phyloP scores from a whole-genome alignment of 1,284 basidiomycete species.

The Cutaneotrichosporon curvatum region DNA sequence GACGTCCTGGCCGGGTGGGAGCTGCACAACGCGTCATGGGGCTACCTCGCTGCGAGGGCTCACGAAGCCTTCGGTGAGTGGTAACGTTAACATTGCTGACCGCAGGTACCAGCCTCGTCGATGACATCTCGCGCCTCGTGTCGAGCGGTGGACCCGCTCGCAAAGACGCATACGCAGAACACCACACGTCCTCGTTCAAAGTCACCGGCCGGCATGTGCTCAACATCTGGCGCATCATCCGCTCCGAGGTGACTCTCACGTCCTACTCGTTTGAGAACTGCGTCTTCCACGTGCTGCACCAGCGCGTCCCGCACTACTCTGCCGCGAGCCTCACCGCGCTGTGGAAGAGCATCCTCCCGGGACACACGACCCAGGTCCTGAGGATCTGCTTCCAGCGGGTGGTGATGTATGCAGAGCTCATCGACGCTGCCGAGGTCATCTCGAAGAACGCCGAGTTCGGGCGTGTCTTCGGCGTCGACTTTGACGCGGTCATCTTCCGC shows the following conservation, averaged over 20 bases:
- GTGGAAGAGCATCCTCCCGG: constrained; percentile 58
- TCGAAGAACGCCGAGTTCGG: constrained; percentile 96
- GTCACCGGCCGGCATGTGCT: constrained; percentile 83
- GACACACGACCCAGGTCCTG: constrained; percentile 55
- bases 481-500: constrained; percentile 86
- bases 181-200: constrained; percentile 73
- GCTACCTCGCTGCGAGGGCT: constrained; percentile 71
- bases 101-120: constrained; percentile 59
- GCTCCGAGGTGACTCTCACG: constrained; percentile 69
- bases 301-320: constrained; percentile 73
- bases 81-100: neutral
- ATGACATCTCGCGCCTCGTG: constrained; percentile 64
- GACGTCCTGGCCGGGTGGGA: constrained; percentile 93
- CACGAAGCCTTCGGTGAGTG: constrained; percentile 54
- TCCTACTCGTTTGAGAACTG: constrained; percentile 89
- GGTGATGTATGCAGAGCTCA: constrained; percentile 63
- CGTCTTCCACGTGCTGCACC: constrained; percentile 66
- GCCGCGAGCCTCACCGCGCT: constrained; percentile 62
- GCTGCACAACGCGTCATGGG: constrained; percentile 81
- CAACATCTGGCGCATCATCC: constrained; percentile 88
- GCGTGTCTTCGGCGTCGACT: constrained; percentile 93
- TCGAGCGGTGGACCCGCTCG: constrained; percentile 44
- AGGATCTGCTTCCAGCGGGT: constrained; percentile 60
- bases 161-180: constrained; percentile 64
- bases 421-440: constrained; percentile 71